These are phyloP conservation scores for Boletus speciosus DNA, from an alignment of 768 basidiomycete genomes.

Conservation along the genomic window DNA sequence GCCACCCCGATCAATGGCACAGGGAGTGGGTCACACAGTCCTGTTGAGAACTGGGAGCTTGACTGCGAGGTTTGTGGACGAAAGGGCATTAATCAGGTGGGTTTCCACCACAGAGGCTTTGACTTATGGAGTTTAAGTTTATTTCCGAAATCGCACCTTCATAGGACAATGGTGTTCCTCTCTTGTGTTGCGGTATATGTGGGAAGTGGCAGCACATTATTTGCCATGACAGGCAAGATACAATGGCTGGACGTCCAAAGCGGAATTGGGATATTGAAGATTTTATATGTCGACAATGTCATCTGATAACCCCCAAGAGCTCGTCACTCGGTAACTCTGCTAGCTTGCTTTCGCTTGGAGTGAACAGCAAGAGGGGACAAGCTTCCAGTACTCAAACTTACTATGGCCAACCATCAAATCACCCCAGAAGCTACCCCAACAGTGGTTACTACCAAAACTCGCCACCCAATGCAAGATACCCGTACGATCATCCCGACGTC, in stretches of 20 bases:
- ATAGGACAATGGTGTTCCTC: constrained; percentile 75
- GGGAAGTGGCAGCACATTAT: constrained; percentile 86
- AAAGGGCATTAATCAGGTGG: constrained; percentile 68
- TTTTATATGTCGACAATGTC: constrained; percentile 70
- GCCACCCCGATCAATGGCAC: constrained; percentile 21
- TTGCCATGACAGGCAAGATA: constrained; percentile 78
- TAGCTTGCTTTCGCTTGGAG: constrained; percentile 4
- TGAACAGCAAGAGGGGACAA: constrained; percentile 8
- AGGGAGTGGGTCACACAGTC: constrained; percentile 50
- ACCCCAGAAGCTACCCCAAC: constrained; percentile 17
- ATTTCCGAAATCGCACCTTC: constrained; percentile 7
- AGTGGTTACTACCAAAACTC: constrained; percentile 14
- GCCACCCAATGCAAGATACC: constrained; percentile 20
- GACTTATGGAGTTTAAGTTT: background rate
- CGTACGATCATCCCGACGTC: constrained; percentile 20
- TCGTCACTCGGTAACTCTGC: constrained; percentile 7
- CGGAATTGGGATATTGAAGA: constrained; percentile 87
- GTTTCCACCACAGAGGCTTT: constrained; percentile 31
- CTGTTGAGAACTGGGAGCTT: constrained; percentile 75
- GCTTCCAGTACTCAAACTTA: constrained; percentile 9
- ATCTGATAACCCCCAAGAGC: constrained; percentile 9
- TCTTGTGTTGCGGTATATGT: constrained; percentile 82
- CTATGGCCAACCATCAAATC: constrained; percentile 13
- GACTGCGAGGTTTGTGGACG: constrained; percentile 84
- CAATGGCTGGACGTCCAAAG: constrained; percentile 54